A percentile compares a stretch with the other conserved stretches of the same genome.
Conservation (phyloP, 257 asterid genomes). For the Oldenlandia corymbosa region DNA sequence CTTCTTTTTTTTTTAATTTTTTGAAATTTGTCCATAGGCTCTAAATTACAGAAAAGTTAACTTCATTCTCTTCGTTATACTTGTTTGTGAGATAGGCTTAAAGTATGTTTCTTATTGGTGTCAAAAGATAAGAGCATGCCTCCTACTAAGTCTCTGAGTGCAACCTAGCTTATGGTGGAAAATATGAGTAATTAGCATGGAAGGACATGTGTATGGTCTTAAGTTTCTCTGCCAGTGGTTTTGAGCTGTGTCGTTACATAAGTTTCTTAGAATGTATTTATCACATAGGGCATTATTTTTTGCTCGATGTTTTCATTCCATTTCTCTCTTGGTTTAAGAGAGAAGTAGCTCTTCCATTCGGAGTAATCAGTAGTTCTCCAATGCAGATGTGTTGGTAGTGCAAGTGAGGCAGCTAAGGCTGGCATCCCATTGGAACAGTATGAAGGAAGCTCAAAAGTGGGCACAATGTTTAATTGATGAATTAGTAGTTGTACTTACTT, state of each 20-base stretch:
- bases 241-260: not conserved
- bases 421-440: constrained; percentile 69
- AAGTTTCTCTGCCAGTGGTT: not conserved
- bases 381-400: constrained; percentile 70
- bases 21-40: not conserved
- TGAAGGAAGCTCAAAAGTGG: constrained; percentile 39
- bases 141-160: no score
- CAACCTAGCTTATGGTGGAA: no score
- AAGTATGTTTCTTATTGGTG: not conserved
- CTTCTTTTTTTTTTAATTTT: not conserved
- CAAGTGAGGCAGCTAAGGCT: constrained; percentile 81
- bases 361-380: constrained; percentile 25
- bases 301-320: no score
- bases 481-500: not conserved
- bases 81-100: no score
- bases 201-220: not conserved
- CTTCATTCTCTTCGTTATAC: not conserved
- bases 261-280: no score
- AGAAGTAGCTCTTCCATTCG: constrained; percentile 18
- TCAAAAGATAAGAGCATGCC: no score
- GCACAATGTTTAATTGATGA: constrained; percentile 9
- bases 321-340: not conserved
- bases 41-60: not conserved
- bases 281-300: no score
- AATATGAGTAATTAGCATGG: not conserved